Evolutionary conservation across 2,329 filamentous ascomycete genomes (phyloP).

Genomic region (Madurella fahalii): DNA sequence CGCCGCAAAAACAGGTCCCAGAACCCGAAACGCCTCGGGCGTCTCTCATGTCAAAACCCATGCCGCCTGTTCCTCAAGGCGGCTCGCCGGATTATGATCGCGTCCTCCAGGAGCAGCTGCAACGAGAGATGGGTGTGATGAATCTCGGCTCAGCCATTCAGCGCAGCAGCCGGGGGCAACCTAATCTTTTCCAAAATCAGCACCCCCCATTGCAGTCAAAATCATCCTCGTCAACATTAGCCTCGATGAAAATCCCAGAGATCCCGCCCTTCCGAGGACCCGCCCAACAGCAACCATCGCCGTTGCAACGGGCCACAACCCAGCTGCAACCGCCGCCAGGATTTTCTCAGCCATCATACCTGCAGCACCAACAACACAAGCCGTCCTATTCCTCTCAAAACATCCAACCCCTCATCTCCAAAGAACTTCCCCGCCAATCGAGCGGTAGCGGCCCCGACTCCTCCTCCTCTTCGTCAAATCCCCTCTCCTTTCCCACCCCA

Average conservation of each 20-base stretch:
- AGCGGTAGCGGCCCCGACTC: constrained; percentile 3
- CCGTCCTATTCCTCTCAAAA: constrained; percentile 22
- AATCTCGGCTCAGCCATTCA: constrained; percentile 43
- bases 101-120: constrained; percentile 59
- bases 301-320: constrained; percentile 18
- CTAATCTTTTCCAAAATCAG: constrained; percentile 27
- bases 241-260: constrained; percentile 46
- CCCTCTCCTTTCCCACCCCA: constrained; percentile 51
- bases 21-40: constrained; percentile 44
- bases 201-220: constrained; percentile 34
- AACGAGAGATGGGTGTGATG: constrained; percentile 56
- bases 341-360: background rate
- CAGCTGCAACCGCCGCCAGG: constrained; percentile 13
- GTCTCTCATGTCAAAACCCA: constrained; percentile 40
- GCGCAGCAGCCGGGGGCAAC: constrained; percentile 1
- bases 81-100: constrained; percentile 59
- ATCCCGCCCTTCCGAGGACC: constrained; percentile 52
- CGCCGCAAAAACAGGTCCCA: constrained; percentile 47
- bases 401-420: constrained; percentile 20
- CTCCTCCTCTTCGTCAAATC: constrained; percentile 28
- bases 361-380: constrained; percentile 22
- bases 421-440: constrained; percentile 19
- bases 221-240: constrained; percentile 35
- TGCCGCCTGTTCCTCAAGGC: constrained; percentile 43
- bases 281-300: constrained; percentile 25